Percentiles rank a stretch among this genome's conserved stretches.
Evolutionary conservation across 495 filamentous ascomycete species (phyloP).

Genomic region (Aspergillus hancockii): DNA sequence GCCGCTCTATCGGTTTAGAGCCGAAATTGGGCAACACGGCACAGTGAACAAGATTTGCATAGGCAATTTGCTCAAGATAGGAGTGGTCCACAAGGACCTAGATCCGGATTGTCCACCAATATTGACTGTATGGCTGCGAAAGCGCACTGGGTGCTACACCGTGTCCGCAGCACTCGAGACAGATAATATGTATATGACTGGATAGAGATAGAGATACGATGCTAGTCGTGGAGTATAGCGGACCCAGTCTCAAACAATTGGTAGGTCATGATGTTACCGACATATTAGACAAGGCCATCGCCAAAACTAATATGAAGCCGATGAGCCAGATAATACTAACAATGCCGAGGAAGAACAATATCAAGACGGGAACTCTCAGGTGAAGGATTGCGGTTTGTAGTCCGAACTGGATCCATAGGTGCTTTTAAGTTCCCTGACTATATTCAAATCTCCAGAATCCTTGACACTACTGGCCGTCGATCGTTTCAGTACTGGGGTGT

Average conservation of each 20-base stretch:
- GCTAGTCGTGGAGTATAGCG: constrained; percentile 3
- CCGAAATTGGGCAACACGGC: neutral
- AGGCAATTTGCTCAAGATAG: constrained; percentile 1
- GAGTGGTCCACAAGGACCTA: neutral
- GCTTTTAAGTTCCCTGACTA: neutral
- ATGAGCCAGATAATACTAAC: constrained; percentile 11
- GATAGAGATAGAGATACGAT: constrained; percentile 25
- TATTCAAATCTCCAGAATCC: neutral
- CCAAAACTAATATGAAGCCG: neutral
- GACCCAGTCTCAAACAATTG: constrained; percentile 8
- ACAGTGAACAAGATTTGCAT: constrained; percentile 2
- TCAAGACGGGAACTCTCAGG: constrained; percentile 13
- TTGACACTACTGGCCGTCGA: neutral
- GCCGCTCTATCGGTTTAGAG: neutral
- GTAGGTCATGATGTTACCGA: neutral
- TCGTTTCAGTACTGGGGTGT: neutral
- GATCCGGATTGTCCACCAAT: neutral
- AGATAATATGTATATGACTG: constrained; percentile 21
- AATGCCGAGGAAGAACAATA: constrained; percentile 24
- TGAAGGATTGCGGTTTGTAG: neutral
- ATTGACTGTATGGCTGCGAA: constrained; percentile 6
- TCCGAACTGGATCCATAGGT: neutral
- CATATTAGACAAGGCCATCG: neutral
- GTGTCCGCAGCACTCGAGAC: constrained; percentile 31
- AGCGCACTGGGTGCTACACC: neutral